Conservation (phyloP, 768 basidiomycete species). For the Tylopilus intermedius region DNA sequence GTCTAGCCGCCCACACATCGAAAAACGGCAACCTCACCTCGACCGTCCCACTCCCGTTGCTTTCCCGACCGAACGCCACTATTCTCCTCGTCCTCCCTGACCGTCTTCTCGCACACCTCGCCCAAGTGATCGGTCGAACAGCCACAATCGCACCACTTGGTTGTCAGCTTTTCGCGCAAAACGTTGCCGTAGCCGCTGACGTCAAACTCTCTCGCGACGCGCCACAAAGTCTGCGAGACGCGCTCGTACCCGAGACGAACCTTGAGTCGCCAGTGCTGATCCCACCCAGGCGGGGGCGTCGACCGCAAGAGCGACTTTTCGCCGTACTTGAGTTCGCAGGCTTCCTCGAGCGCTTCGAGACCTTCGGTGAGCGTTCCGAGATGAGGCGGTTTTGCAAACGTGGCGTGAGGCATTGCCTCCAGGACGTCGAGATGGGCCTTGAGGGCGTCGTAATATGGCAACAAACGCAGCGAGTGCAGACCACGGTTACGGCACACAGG, state of each 20-base stretch:
- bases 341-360: conserved; percentile 58
- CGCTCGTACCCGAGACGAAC: conserved; percentile 63
- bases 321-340: conserved; percentile 54
- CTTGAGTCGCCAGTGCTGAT: conserved; percentile 53
- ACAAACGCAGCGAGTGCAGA: conserved; percentile 59
- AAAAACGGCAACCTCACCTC: conserved; percentile 37
- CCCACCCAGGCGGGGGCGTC: conserved; percentile 41
- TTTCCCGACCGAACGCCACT: conserved; percentile 57
- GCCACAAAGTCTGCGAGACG: conserved; percentile 61
- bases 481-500: conserved; percentile 60
- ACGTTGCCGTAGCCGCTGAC: conserved; percentile 67
- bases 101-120: conserved; percentile 71
- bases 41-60: conserved; percentile 72
- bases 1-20: not conserved
- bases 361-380: conserved; percentile 56
- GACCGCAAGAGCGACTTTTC: conserved; percentile 32
- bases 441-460: conserved; percentile 57
- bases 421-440: conserved; percentile 58
- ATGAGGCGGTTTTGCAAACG: conserved; percentile 64
- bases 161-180: conserved; percentile 64
- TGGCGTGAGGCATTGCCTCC: conserved; percentile 50
- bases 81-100: conserved; percentile 64
- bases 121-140: conserved; percentile 76
- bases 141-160: conserved; percentile 78
- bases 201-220: conserved; percentile 66